Evolutionary conservation across 345 rosid genomes (phyloP).

Genomic region (Acer yangbiense): DNA sequence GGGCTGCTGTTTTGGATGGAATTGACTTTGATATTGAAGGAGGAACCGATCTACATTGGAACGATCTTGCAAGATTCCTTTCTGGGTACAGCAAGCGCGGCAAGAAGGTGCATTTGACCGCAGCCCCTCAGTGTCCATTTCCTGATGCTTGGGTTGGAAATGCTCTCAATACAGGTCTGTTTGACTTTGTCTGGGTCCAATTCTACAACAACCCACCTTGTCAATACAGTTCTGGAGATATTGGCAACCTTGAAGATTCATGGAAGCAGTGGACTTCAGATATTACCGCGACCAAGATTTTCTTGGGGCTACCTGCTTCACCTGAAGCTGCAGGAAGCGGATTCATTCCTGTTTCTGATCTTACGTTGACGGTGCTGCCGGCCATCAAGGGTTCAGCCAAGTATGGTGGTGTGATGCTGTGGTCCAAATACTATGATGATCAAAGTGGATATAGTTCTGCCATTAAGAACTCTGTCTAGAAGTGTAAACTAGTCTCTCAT

Average conservation of each 20-base stretch:
- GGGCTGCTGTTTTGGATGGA: slow-evolving; percentile 32
- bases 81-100: slow-evolving; percentile 25
- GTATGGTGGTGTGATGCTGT: slow-evolving; percentile 39
- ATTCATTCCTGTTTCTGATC: slow-evolving; percentile 27
- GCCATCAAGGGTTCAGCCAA: slow-evolving; percentile 26
- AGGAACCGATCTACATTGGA: slow-evolving; percentile 28
- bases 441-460: slow-evolving; percentile 22
- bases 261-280: slow-evolving; percentile 37
- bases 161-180: slow-evolving; percentile 36
- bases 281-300: slow-evolving; percentile 24
- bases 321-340: slow-evolving; percentile 28
- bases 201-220: slow-evolving; percentile 46
- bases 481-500: background rate
- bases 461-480: slow-evolving; percentile 28
- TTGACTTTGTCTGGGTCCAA: slow-evolving; percentile 41
- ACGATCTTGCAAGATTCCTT: slow-evolving; percentile 31
- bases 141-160: slow-evolving; percentile 36
- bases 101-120: slow-evolving; percentile 35
- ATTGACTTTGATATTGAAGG: slow-evolving; percentile 42
- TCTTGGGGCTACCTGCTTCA: slow-evolving; percentile 36
- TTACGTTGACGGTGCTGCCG: slow-evolving; percentile 27
- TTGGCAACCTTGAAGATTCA: slow-evolving; percentile 22
- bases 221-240: slow-evolving; percentile 20
- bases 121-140: slow-evolving; percentile 42
- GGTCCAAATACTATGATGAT: slow-evolving; percentile 33